phyloP scores from a whole-genome alignment of 208 protist genomes.

The Trypanosomatidae sp. region DNA sequence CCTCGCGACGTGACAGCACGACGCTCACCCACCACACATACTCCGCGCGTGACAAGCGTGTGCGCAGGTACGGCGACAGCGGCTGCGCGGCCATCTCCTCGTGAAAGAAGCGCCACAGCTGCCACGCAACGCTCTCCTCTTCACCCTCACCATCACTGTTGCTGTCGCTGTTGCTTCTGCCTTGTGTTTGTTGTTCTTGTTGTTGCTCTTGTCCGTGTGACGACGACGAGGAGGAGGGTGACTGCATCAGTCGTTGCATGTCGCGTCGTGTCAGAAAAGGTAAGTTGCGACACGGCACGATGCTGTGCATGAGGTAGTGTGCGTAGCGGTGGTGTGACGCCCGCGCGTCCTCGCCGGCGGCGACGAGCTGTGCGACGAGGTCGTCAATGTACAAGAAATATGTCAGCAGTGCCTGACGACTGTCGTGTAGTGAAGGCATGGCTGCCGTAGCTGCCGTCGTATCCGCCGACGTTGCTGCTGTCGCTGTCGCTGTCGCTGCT shows the following conservation, averaged over 20 bases:
- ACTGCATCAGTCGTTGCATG: slow-evolving; percentile 12
- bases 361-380: slow-evolving; percentile 52
- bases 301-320: slow-evolving; percentile 51
- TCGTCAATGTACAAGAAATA: slow-evolving; percentile 77
- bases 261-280: slow-evolving; percentile 40
- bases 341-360: slow-evolving; percentile 11
- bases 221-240: neutral
- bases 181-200: neutral
- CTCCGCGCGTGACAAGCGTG: slow-evolving; percentile 17
- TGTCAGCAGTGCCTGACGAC: slow-evolving; percentile 24
- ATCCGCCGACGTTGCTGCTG: neutral
- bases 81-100: slow-evolving; percentile 32
- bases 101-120: slow-evolving; percentile 57
- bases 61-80: slow-evolving; percentile 34
- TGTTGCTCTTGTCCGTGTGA: neutral
- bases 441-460: slow-evolving; percentile 1
- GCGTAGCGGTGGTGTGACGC: slow-evolving; percentile 55
- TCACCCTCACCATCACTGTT: too few relatives aligned
- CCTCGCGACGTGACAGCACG: slow-evolving; percentile 52
- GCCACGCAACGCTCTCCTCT: slow-evolving; percentile 27
- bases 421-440: too few relatives aligned
- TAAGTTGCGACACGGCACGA: slow-evolving; percentile 52
- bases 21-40: slow-evolving; percentile 77
- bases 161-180: too few relatives aligned
- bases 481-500: neutral